A percentile compares a stretch with the other conserved stretches of the same genome.
Conservation (phyloP, 148 eudicot genomes). For the Nepenthes gracilis region DNA sequence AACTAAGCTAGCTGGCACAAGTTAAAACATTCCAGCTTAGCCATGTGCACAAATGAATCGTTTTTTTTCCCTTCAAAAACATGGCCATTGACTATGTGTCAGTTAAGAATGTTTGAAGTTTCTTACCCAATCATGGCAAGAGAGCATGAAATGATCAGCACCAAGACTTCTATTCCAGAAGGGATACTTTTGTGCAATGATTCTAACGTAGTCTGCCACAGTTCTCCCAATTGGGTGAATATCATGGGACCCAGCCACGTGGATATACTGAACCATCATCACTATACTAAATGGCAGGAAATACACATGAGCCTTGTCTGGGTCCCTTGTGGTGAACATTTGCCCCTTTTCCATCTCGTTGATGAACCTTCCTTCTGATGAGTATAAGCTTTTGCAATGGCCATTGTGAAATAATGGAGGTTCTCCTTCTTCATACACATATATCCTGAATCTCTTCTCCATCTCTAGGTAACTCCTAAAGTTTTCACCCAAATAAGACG, state of each 20-base stretch:
- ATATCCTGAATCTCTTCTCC: constrained; percentile 50
- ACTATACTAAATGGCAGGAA: constrained; percentile 36
- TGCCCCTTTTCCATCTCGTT: constrained; percentile 37
- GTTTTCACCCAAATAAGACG: neutral
- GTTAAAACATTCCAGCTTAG: too few relatives aligned
- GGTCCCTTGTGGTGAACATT: constrained; percentile 16
- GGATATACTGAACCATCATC: constrained; percentile 28
- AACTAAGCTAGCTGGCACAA: too few relatives aligned
- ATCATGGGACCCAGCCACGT: constrained; percentile 18
- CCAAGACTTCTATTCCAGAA: constrained; percentile 34
- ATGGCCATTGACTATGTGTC: too few relatives aligned
- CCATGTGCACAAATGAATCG: too few relatives aligned
- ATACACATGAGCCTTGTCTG: constrained; percentile 20
- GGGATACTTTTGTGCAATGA: constrained; percentile 10
- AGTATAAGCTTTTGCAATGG: constrained; percentile 32
- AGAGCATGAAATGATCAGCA: constrained; percentile 52
- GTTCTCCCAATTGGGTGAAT: constrained; percentile 23
- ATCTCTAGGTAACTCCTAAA: constrained; percentile 58
- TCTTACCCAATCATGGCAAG: constrained; percentile 74
- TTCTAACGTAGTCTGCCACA: constrained; percentile 25
- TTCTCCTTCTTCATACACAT: constrained; percentile 54
- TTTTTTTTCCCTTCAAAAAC: too few relatives aligned
- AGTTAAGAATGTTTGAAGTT: too few relatives aligned
- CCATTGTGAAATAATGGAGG: constrained; percentile 48
- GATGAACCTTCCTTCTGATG: constrained; percentile 49